Base-by-base conservation (phyloP, 352 stramenopile species). In the Nothophytophthora sp. region DNA sequence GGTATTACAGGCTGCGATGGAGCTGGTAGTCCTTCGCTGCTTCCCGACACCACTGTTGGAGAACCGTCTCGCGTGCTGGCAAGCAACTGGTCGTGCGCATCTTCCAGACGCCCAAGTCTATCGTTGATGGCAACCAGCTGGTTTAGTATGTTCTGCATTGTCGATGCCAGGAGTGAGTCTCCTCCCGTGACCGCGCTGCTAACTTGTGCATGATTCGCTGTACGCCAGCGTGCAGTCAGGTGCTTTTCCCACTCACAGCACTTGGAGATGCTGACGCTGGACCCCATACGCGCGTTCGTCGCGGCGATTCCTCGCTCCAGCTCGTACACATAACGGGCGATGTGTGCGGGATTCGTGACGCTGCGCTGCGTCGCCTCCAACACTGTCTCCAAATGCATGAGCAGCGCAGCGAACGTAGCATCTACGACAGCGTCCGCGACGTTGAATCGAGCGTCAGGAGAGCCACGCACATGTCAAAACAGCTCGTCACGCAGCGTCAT, bases 371-470 rank as follows among this genome's bases (percentile, higher is more conserved):
- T 11, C 4, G 43, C 22, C 5, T 29, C 43, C 6, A 50, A 11
- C 36, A 54, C 19, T n/a, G 18, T 7, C 18, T 45, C 27, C 34
- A 54, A 5, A 25, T 54, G 46, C 18, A 54, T 45, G n/a, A 63
- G 20, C 9, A 57, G 11, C 8, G 46, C 25, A 2, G 39, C 34
- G 22, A 63, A 49, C 5, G 40, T 48, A 20, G 20, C 40, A 16
- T 58, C 35, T 5, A 54, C 13, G 4, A 50, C 47, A 33, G 28
- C 25, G 0, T 38, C 2, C 8, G 37, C 7, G 1, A 60, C 55
- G 11, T 64, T 63, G n/a, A 45, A 42, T 7, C 33, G 29, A 8
- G 29, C 5, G 28, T 52, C 29, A 5, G 23, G 9, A 18, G 25
- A 55, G 0, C 43, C 43, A 6, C 33, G 27, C 1, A 64, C 36